Evolutionary conservation across 371 early-diverging fungal species (phyloP).

Genomic region (Syncephalastrum racemosum): DNA sequence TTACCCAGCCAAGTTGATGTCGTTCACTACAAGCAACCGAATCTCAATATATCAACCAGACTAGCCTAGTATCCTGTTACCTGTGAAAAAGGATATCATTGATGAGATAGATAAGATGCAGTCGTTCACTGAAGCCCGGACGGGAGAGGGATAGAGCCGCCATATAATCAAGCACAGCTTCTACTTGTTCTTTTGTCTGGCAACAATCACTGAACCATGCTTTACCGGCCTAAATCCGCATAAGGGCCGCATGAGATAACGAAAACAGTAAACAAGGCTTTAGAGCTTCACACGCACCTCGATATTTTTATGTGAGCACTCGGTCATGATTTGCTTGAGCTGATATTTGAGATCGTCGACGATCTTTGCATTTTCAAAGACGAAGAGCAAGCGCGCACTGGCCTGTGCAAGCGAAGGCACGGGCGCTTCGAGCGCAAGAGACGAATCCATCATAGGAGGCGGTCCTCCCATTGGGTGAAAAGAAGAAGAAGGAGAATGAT

Average conservation of each 20-base stretch:
- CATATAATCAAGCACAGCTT: slow-evolving; percentile 40
- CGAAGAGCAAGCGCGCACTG: too few species aligned
- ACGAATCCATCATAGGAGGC: too few species aligned
- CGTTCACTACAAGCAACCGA: slow-evolving; percentile 38
- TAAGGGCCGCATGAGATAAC: not conserved
- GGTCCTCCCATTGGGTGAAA: too few species aligned
- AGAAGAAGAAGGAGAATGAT: too few species aligned
- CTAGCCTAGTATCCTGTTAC: slow-evolving; percentile 20
- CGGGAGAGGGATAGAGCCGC: slow-evolving; percentile 47
- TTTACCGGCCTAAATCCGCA: slow-evolving; percentile 52
- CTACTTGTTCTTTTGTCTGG: slow-evolving; percentile 38
- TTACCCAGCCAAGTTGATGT: slow-evolving; percentile 55
- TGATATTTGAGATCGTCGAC: slow-evolving; percentile 22
- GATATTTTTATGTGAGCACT: slow-evolving; percentile 61
- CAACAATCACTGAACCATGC: slow-evolving; percentile 61
- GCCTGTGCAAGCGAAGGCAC: too few species aligned
- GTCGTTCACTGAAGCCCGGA: slow-evolving; percentile 49
- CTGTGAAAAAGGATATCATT: slow-evolving; percentile 64
- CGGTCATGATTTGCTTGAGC: slow-evolving; percentile 54
- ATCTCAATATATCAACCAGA: not conserved
- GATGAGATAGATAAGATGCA: slow-evolving; percentile 58
- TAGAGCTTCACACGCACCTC: slow-evolving; percentile 36
- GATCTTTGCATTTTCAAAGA: too few species aligned
- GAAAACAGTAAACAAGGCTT: not conserved
- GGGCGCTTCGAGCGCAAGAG: too few species aligned